These are phyloP conservation scores for Exophiala mesophila DNA, from an alignment of 2,329 filamentous ascomycete species.

Conservation along the genomic window DNA sequence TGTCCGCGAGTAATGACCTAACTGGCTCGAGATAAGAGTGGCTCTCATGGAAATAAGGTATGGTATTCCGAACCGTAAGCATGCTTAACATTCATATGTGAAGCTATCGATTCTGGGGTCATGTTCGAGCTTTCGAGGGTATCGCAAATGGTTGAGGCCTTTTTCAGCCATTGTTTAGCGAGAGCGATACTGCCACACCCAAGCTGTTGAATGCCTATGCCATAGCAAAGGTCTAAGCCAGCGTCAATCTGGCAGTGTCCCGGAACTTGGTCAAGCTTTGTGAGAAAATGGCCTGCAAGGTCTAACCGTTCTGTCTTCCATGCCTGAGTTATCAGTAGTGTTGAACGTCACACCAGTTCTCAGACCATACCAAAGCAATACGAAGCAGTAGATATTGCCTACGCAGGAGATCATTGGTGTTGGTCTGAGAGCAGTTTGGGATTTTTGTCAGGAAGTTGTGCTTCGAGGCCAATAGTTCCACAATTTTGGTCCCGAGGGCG, in stretches of 20 bases:
- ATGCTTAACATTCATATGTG: constrained; percentile 64
- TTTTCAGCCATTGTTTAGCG: constrained; percentile 68
- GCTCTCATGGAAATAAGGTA: neutral
- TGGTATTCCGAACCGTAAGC: constrained; percentile 46
- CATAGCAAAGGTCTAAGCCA: constrained; percentile 63
- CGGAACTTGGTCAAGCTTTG: constrained; percentile 48
- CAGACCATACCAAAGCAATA: constrained; percentile 56
- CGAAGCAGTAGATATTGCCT: constrained; percentile 60
- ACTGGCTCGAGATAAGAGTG: constrained; percentile 20
- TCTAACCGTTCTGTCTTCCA: constrained; percentile 70
- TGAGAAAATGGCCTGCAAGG: constrained; percentile 72
- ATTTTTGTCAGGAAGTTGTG: constrained; percentile 1
- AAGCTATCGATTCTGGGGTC: constrained; percentile 57
- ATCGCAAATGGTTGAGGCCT: constrained; percentile 58
- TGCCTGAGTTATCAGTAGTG: constrained; percentile 47
- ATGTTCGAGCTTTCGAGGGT: constrained; percentile 51
- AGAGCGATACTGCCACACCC: constrained; percentile 48
- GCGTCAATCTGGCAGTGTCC: constrained; percentile 53
- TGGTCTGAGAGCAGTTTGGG: neutral
- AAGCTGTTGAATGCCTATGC: constrained; percentile 62
- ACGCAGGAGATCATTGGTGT: constrained; percentile 28
- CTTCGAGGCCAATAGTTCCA: constrained; percentile 57
- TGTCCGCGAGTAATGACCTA: constrained; percentile 22
- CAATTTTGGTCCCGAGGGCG: constrained; percentile 54
- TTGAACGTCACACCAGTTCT: neutral